Percentiles rank a stretch among this genome's conserved stretches.
phyloP scores from a whole-genome alignment of 2,329 filamentous ascomycete genomes.

The Scytalidium lignicola region DNA sequence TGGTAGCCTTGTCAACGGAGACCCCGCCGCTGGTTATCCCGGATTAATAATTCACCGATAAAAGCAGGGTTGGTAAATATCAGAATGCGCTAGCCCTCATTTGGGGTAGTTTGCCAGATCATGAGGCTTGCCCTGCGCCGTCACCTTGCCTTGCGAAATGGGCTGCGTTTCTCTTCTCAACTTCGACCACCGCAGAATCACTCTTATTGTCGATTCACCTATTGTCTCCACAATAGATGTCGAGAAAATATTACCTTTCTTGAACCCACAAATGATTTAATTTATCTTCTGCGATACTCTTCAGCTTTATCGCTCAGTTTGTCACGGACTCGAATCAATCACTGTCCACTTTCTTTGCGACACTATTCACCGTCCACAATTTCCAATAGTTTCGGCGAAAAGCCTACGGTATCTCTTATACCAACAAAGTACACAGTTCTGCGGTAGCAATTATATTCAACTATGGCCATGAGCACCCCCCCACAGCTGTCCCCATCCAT shows the following conservation, averaged over 20 bases:
- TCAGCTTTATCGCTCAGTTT: too few relatives aligned
- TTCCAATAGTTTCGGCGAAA: too few relatives aligned
- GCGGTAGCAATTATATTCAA: background rate
- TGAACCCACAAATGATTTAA: background rate
- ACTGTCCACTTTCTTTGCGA: too few relatives aligned
- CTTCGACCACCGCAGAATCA: background rate
- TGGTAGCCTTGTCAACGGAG: background rate
- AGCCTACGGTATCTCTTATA: background rate
- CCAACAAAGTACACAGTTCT: background rate
- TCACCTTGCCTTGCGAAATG: background rate
- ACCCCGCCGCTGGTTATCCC: background rate
- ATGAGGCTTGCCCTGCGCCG: background rate
- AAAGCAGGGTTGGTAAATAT: background rate
- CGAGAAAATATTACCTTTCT: background rate
- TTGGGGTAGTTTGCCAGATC: background rate
- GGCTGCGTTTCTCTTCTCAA: background rate
- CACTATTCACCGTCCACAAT: too few relatives aligned
- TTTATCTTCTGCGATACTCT: background rate
- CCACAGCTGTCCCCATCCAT: conserved; percentile 24
- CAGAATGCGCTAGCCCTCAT: background rate
- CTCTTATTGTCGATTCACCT: background rate
- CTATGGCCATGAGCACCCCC: conserved; percentile 25
- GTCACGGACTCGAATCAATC: too few relatives aligned
- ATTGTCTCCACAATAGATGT: background rate
- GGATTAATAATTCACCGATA: background rate